Base-by-base conservation (phyloP, 2,329 filamentous ascomycete species). In the Epichloe typhina region DNA sequence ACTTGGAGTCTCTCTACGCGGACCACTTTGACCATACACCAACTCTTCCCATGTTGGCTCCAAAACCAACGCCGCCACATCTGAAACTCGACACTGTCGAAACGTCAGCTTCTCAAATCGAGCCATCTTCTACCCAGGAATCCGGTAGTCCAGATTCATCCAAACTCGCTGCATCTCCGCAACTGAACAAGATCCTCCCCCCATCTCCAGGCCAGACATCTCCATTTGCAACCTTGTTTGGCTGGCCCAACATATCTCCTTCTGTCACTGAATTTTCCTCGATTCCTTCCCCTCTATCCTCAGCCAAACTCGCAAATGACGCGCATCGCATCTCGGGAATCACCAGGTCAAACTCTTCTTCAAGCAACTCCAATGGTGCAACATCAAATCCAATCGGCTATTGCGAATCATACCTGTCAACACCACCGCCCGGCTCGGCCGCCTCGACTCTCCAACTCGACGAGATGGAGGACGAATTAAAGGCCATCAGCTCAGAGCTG, bases 401-500 rank as follows among this genome's bases (percentile, higher is more conserved):
- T 59, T 67, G 66, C 58, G 74, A 79, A 67, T 68, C 71, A 51
- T 74, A 76, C 57, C 61, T 77, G 54, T 72, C 72, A 54, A 76
- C 72, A 61, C 72, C 76, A 55, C 66, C 71, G 39, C 64, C 66
- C 50, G 62, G 64, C 52, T 61, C 61, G 56, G 61, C 67, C 50
- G 54, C 64, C 48, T 65, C 72, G 44, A 58, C 75, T 57, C 60
- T 64, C 55, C 68, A 89, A 66, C 77, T 95, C 61, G 82, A 88
- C 65, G 88, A 95, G 65, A 83, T 98, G 73, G 93, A 98, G 72
- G 86, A 89, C 65, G 93, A 98, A 73, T 69, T 98, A 58, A 88
- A 88, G 60, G 86, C 91, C 67, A 91, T 98, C 69, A 95, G 88
- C 72, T 79, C 83, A 53, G 93, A 98, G 74, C 74, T 98, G 65